Conservation (phyloP, 1,284 basidiomycete species). For the Tilletia setariae region DNA sequence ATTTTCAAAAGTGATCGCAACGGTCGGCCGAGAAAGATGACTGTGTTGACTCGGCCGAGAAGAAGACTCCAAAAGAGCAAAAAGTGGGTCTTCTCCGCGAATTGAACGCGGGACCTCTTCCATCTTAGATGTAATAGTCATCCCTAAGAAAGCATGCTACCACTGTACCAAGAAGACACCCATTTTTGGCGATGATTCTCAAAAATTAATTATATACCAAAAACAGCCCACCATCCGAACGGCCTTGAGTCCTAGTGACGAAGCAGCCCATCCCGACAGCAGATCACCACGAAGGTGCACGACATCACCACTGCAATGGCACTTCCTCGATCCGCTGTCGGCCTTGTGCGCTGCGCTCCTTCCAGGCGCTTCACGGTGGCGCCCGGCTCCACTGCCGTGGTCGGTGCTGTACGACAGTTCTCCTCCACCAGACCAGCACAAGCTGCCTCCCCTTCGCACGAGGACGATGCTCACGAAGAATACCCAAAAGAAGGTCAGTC, state of each 20-base stretch:
- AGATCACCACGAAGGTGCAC: no score
- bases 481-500: slow-evolving; percentile 9
- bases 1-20: no score
- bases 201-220: no score
- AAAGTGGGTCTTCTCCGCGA: neutral
- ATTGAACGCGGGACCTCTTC: slow-evolving; percentile 10
- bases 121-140: slow-evolving; percentile 2
- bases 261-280: no score
- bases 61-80: neutral
- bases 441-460: neutral
- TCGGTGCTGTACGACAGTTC: neutral
- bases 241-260: no score
- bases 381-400: neutral
- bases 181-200: no score
- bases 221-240: no score
- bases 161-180: slow-evolving; percentile 14
- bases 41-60: no score
- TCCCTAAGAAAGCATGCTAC: slow-evolving; percentile 15
- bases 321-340: neutral
- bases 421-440: neutral
- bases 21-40: no score
- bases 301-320: no score
- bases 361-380: neutral
- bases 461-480: slow-evolving; percentile 3
- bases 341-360: slow-evolving; percentile 9